Conservation (phyloP, 176 grass and related monocot species). For the Rhynchospora breviuscula region DNA sequence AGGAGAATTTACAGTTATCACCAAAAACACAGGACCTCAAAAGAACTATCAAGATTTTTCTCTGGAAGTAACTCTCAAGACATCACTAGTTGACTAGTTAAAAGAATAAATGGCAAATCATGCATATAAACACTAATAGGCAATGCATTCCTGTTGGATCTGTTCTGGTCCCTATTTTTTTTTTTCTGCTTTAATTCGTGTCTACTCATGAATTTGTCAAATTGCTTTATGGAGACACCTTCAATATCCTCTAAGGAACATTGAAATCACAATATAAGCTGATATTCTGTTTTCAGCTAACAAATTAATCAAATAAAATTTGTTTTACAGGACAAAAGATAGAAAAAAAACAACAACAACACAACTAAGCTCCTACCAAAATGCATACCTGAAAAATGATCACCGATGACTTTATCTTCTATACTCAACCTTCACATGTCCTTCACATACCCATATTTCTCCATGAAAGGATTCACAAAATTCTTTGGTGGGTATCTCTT, state of each 20-base stretch:
- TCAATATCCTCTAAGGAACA: background rate
- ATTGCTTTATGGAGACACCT: background rate
- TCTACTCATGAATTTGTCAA: background rate
- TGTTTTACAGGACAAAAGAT: background rate
- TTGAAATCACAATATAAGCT: background rate
- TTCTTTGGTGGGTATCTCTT: conserved; percentile 51
- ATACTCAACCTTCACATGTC: conserved; percentile 28
- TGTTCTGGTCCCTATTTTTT: too few relatives aligned
- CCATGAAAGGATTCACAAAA: conserved; percentile 58
- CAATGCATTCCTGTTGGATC: too few relatives aligned
- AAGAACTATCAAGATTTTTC: too few relatives aligned
- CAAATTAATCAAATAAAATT: background rate
- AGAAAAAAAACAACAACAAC: background rate
- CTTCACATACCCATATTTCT: conserved; percentile 86
- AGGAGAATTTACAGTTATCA: too few relatives aligned
- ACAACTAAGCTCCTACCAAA: background rate
- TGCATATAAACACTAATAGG: too few relatives aligned
- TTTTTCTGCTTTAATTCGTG: background rate
- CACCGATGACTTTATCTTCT: background rate
- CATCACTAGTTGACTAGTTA: too few relatives aligned
- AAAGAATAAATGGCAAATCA: too few relatives aligned
- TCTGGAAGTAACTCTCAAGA: too few relatives aligned
- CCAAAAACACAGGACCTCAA: too few relatives aligned
- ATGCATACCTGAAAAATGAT: background rate
- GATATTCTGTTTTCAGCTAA: background rate